Base-by-base conservation (phyloP, 768 basidiomycete species). In the Hygrocybe punicea region DNA sequence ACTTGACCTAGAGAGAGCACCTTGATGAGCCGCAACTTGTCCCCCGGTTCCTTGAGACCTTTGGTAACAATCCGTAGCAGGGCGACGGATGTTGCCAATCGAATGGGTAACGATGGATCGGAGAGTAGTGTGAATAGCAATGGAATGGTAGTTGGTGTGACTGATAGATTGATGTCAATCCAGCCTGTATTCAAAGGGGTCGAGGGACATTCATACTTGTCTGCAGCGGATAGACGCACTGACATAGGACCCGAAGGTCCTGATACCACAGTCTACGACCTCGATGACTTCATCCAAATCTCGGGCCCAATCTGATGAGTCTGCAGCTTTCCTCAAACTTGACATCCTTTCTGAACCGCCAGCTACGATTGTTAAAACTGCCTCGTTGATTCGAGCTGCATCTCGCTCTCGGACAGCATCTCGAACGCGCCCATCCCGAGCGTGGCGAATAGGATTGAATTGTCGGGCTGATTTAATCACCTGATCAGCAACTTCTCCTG, bases 91-190 rank as follows among this genome's bases (percentile, higher is more conserved):
- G 95, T 85, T 1, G 93, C 88, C 29, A 94, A 75, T 29, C 93
- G 89, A 63, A 98, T 86, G 2, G 88, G 81, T 25, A 93, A 71
- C 10, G 87, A 86, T 0, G 82, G 73, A 65, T 94, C 89, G 14
- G 87, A 86, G 37, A 98, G 81, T 39, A 97, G 79, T 36, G 79
- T 83, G 69, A 95, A 93, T 44, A 97, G 80, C 35, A 98, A 75
- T 5, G 89, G 86, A 34, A 98, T 84, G 2, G 95, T 93, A 13
- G 81, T 83, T 11, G 90, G 91, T 1, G 95, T 98, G 58, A 99
- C 89, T 11, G 97, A 94, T 60, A 98, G 77, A 66, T 93, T 93
- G 62, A 99, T 95, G 67, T 99, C 97, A 62, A 98, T 89, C 97
- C 97, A 99, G 13, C 93, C 96, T 97, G 64, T 16, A 56, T 49